A percentile compares a stretch with the other conserved stretches of the same genome.
These are phyloP conservation scores for Multifurca ochricompacta DNA, from an alignment of 768 basidiomycete species.

Conservation along the genomic window DNA sequence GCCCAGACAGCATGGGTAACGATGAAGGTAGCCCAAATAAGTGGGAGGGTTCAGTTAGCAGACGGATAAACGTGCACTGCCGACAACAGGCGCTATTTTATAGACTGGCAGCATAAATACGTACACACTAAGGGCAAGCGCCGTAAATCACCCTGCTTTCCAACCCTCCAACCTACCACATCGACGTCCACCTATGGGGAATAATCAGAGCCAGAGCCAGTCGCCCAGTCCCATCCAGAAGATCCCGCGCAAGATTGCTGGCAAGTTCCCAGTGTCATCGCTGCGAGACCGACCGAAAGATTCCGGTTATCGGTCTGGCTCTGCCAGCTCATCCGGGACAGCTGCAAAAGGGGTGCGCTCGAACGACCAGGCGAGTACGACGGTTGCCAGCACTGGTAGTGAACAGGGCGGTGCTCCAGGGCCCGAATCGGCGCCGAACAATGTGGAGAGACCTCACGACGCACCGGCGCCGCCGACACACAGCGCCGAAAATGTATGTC, in stretches of 20 bases:
- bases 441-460: not conserved
- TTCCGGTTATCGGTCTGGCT: conserved; percentile 16
- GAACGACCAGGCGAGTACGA: not conserved
- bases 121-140: conserved; percentile 14
- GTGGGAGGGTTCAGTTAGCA: not conserved
- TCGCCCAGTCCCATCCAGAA: not conserved
- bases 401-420: not conserved
- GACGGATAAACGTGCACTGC: not conserved
- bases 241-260: conserved; percentile 1
- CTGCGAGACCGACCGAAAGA: conserved; percentile 9
- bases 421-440: conserved; percentile 13
- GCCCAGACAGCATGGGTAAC: not conserved
- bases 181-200: conserved; percentile 17
- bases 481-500: conserved; percentile 11
- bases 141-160: not conserved
- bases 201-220: conserved; percentile 11
- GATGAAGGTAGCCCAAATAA: not conserved
- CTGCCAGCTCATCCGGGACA: conserved; percentile 11
- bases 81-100: not conserved
- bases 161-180: conserved; percentile 11
- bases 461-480: conserved; percentile 4
- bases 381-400: not conserved
- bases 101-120: conserved; percentile 9
- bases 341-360: conserved; percentile 1
- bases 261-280: not conserved